These are phyloP conservation scores for Syzygium malaccense DNA, from an alignment of 441 rosid species.

Conservation along the genomic window DNA sequence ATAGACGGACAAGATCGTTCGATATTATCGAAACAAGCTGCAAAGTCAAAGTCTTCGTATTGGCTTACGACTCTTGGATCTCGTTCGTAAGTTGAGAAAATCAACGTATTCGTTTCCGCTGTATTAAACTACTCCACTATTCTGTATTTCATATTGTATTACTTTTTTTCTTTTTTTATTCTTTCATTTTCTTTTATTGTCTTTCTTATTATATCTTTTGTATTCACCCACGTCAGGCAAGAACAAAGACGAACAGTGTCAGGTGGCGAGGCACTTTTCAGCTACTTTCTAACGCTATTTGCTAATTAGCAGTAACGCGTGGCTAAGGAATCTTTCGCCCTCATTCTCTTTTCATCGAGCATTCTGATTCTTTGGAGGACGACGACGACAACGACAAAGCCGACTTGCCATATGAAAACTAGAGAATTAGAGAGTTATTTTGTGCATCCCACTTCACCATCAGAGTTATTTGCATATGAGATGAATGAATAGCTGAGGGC, in stretches of 20 bases:
- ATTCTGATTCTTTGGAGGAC: background rate
- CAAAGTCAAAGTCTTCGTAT: background rate
- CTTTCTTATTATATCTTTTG: no score
- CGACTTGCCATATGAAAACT: background rate
- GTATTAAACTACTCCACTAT: no score
- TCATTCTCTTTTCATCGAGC: background rate
- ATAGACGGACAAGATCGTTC: background rate
- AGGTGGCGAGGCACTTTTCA: background rate
- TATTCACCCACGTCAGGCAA: background rate
- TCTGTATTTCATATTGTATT: no score
- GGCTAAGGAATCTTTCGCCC: background rate
- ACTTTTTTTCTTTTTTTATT: no score
- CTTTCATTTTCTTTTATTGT: no score
- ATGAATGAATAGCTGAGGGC: background rate
- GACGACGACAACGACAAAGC: background rate
- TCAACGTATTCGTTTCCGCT: no score
- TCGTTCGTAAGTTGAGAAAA: no score
- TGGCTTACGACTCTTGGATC: background rate
- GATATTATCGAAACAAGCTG: background rate
- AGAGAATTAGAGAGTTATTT: background rate
- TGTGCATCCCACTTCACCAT: background rate
- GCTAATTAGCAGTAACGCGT: background rate
- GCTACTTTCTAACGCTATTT: background rate
- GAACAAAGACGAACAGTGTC: background rate
- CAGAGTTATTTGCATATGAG: background rate